These are phyloP conservation scores for Cocos nucifera DNA, from an alignment of 176 grass and related monocot genomes.

Conservation along the genomic window DNA sequence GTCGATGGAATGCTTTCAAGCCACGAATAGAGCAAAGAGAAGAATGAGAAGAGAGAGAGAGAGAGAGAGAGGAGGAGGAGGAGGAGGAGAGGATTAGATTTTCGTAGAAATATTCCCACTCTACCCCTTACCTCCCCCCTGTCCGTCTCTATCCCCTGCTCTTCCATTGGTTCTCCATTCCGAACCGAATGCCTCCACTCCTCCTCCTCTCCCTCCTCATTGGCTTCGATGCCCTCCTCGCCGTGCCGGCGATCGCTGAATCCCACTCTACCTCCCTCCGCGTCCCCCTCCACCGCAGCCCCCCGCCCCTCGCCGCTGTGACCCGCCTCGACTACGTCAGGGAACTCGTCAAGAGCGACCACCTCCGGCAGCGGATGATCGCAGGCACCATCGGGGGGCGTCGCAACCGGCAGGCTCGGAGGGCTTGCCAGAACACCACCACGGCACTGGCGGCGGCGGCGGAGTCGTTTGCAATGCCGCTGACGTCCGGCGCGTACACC, in stretches of 20 bases:
- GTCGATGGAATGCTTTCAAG: too few species aligned
- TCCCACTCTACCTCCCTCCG: background rate
- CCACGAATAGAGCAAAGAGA: background rate
- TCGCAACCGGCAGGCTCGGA: background rate
- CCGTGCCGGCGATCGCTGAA: background rate
- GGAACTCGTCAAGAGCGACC: slow-evolving; percentile 25
- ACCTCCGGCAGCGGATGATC: slow-evolving; percentile 20
- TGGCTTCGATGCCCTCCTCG: slow-evolving; percentile 20
- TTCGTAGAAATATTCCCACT: background rate
- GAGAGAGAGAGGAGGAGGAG: background rate
- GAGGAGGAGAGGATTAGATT: background rate
- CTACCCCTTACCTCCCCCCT: slow-evolving; percentile 4
- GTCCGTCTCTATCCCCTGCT: slow-evolving; percentile 22
- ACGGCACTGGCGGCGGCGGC: background rate
- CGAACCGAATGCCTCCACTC: background rate
- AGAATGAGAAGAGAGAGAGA: background rate
- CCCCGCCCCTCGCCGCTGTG: background rate
- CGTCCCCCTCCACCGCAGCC: background rate
- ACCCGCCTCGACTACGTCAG: slow-evolving; percentile 28
- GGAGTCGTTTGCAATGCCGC: slow-evolving; percentile 56
- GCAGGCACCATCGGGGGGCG: background rate
- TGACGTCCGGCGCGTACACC: slow-evolving; percentile 34
- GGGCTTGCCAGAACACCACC: background rate
- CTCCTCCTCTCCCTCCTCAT: slow-evolving; percentile 28
- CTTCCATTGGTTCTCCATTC: background rate